Base-by-base conservation (phyloP, 352 stramenopile genomes). In the Phytophthora agathidicida region DNA sequence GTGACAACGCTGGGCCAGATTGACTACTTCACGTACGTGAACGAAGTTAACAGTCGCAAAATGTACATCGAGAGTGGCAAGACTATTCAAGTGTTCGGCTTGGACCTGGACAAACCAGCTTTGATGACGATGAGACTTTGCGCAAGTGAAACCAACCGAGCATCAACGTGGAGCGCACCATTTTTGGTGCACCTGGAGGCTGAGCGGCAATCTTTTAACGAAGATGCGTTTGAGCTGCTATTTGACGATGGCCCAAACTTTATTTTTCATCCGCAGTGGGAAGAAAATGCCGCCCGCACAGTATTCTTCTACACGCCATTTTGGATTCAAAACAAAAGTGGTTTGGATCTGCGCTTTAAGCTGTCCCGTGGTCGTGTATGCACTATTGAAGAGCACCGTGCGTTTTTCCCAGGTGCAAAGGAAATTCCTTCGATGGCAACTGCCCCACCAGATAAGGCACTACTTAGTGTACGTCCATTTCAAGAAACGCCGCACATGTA, bases 281-380 rank as follows among this genome's bases (percentile, higher is more conserved):
- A 79, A 8, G 28, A 60, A 17, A 80, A 91, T 23, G 54, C 71
- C 28, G 68, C 80, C 3, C 83, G 87, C 17, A 81, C 68, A 6
- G 57, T 93, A n/a, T 79, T 77, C 36, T 56, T 96, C 16, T 93
- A 77, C 39, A 74, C 69, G 9, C 87, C 84, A 5, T 96, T 88
- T 56, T 96, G 87, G 87, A 88, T 96, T 55, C 85, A 93, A 52
- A 96, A 96, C 55, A 80, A 82, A 27, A 88, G 71, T 50, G 87
- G 87, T 7, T 68, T 96, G 8, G 87, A 96, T 26, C 60, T 94
- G 32, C 61, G 65, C 3, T 82, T 90, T 50, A 89, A 87, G 28
- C 17, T 93, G 13, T 58, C 73, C 19, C 82, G 88, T 45, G 83
- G 81, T 26, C 68, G 71, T 7, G 38, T 80, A 10, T 91, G 74